Evolutionary conservation across 768 basidiomycete species (phyloP).

Genomic region (Kwoniella newhampshirensis): DNA sequence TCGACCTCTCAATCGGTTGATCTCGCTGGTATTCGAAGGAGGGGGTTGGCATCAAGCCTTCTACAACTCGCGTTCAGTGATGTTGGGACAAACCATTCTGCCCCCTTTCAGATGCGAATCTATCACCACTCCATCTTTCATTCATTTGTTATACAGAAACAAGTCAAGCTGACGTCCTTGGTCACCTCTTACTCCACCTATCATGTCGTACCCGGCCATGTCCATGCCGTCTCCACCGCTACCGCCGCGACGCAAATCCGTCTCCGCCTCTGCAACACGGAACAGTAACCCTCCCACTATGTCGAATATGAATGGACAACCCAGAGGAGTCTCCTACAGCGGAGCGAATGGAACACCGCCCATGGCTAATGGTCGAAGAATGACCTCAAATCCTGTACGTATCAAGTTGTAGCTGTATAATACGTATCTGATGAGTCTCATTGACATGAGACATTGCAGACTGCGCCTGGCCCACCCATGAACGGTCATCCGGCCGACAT

Average conservation of each 20-base stretch:
- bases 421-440: too few species aligned
- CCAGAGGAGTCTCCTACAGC: slow-evolving; percentile 2
- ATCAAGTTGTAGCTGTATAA: background rate
- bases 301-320: slow-evolving; percentile 13
- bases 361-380: slow-evolving; percentile 34
- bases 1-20: too few species aligned
- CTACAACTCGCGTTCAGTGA: too few species aligned
- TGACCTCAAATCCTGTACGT: slow-evolving; percentile 41
- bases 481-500: background rate
- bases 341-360: slow-evolving; percentile 24
- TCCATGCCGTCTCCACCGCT: slow-evolving; percentile 7
- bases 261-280: background rate
- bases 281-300: slow-evolving; percentile 17
- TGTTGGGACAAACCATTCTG: too few species aligned
- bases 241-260: slow-evolving; percentile 12
- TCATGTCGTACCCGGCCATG: background rate
- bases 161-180: too few species aligned
- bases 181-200: background rate
- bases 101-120: slow-evolving; percentile 1
- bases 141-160: background rate
- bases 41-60: too few species aligned
- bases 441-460: too few species aligned
- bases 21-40: too few species aligned
- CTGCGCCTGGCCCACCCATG: background rate
- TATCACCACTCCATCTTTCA: background rate